These are phyloP conservation scores for Wickerhamomyces pijperi DNA, from an alignment of 805 yeast genomes.

Conservation along the genomic window DNA sequence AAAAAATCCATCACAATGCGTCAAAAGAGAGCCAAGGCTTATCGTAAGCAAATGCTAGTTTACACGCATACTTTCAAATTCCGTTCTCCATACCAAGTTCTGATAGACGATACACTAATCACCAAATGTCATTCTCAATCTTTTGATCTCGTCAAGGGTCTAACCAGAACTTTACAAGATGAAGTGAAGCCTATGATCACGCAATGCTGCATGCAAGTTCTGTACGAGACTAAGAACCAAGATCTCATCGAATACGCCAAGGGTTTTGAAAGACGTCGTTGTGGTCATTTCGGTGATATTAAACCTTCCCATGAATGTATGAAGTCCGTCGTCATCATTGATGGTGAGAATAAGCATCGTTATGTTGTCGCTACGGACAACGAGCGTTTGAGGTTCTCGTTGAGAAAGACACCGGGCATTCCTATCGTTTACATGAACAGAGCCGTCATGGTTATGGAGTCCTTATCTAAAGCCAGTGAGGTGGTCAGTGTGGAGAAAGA, in stretches of 20 bases:
- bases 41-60: conserved; percentile 84
- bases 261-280: conserved; percentile 79
- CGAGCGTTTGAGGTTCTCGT: conserved; percentile 49
- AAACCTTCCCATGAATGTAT: conserved; percentile 68
- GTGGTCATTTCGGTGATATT: conserved; percentile 68
- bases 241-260: conserved; percentile 75
- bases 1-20: conserved; percentile 44
- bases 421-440: conserved; percentile 83
- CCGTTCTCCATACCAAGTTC: conserved; percentile 85
- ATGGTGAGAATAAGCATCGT: conserved; percentile 80
- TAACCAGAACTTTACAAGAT: conserved; percentile 72
- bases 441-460: conserved; percentile 94
- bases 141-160: conserved; percentile 72
- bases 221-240: conserved; percentile 64
- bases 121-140: conserved; percentile 38
- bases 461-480: conserved; percentile 64
- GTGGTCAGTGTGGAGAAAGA: conserved; percentile 42
- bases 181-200: conserved; percentile 87
- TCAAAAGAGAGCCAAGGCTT: conserved; percentile 90
- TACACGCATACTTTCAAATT: conserved; percentile 81
- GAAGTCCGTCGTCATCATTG: conserved; percentile 51
- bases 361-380: conserved; percentile 84
- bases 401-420: conserved; percentile 78
- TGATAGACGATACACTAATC: conserved; percentile 75
- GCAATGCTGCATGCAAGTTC: conserved; percentile 86